Conservation (phyloP, 2,329 filamentous ascomycete genomes). For the Sporothrix luriei region DNA sequence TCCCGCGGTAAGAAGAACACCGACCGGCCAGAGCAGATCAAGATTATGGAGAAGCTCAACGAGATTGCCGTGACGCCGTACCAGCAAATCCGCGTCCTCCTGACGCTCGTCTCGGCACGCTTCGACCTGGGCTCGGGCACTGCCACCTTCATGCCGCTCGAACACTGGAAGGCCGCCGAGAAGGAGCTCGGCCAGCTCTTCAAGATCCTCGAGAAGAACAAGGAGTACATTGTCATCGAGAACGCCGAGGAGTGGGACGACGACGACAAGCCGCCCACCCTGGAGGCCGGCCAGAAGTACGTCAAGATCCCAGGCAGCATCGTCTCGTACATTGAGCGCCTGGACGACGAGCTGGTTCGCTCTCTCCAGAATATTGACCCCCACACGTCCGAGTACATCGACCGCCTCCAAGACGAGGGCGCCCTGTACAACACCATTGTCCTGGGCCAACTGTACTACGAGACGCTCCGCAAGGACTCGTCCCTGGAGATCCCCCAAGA, state of each 20-base stretch:
- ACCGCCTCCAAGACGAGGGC: conserved; percentile 88
- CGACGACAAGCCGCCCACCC: conserved; percentile 85
- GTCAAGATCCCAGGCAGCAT: conserved; percentile 93
- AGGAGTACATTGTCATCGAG: conserved; percentile 83
- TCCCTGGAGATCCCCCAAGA: conserved; percentile 78
- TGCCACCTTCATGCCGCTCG: conserved; percentile 81
- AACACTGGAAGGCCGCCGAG: conserved; percentile 96
- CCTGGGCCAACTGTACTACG: conserved; percentile 84
- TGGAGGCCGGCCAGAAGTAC: conserved; percentile 73
- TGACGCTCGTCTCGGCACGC: conserved; percentile 87
- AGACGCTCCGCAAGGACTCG: conserved; percentile 71
- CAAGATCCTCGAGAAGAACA: conserved; percentile 74
- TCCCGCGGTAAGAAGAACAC: conserved; percentile 99
- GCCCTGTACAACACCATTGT: conserved; percentile 90
- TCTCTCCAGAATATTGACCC: conserved; percentile 98
- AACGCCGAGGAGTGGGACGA: conserved; percentile 98
- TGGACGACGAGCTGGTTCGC: conserved; percentile 95
- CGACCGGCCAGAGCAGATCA: conserved; percentile 90
- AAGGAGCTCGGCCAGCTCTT: conserved; percentile 80
- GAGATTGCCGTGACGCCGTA: conserved; percentile 90
- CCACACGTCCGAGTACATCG: conserved; percentile 98
- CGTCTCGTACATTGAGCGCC: conserved; percentile 89
- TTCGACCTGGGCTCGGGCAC: conserved; percentile 87
- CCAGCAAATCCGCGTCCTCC: conserved; percentile 87
- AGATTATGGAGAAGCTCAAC: conserved; percentile 92